Evolutionary conservation across 1,139 yeast species (phyloP).

Genomic region (Citeromyces siamensis): DNA sequence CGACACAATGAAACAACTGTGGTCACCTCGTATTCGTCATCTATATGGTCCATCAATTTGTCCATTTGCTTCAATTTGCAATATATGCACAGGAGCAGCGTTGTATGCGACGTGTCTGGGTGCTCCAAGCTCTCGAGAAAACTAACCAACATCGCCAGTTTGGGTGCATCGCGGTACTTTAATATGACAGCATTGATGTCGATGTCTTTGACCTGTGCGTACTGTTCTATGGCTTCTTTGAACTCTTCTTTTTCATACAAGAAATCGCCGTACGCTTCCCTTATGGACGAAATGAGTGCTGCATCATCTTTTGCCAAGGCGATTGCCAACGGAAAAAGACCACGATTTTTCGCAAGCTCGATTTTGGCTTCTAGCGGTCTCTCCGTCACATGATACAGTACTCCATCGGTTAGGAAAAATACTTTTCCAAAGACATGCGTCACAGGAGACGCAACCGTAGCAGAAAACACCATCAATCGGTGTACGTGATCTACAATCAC

Average conservation of each 20-base stretch:
- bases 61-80: constrained; percentile 61
- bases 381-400: constrained; percentile 57
- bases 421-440: constrained; percentile 44
- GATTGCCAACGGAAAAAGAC: constrained; percentile 63
- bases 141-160: constrained; percentile 49
- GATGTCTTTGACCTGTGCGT: constrained; percentile 26
- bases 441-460: constrained; percentile 53
- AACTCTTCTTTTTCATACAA: constrained; percentile 54
- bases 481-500: constrained; percentile 53
- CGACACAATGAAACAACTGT: constrained; percentile 62
- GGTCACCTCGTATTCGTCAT: constrained; percentile 49
- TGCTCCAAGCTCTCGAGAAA: constrained; percentile 51
- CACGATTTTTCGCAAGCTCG: constrained; percentile 58
- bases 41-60: constrained; percentile 31
- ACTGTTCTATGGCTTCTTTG: constrained; percentile 61
- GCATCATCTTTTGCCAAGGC: constrained; percentile 36
- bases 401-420: constrained; percentile 61
- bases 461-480: constrained; percentile 59
- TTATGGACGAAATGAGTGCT: constrained; percentile 36
- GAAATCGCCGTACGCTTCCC: constrained; percentile 58
- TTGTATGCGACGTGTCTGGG: constrained; percentile 70
- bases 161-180: constrained; percentile 76
- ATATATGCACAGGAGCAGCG: constrained; percentile 68
- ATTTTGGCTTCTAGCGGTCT: constrained; percentile 55
- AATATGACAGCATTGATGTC: constrained; percentile 72